These are phyloP conservation scores for Pseudisothecium myosuroides DNA, from an alignment of 225 moss, liverwort and hornwort genomes.

Conservation along the genomic window DNA sequence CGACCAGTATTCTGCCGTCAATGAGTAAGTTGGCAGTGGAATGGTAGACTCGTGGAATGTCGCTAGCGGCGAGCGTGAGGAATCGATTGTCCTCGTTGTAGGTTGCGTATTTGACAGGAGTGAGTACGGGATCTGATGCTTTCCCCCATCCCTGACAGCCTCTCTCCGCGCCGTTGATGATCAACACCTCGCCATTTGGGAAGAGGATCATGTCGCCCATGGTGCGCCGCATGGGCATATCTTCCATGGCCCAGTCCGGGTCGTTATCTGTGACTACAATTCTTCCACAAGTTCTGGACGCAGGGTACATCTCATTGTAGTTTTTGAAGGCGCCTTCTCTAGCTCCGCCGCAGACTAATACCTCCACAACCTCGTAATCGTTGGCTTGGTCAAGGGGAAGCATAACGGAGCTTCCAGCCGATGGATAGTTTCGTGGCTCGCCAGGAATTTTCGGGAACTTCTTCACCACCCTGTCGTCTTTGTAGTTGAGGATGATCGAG, in stretches of 20 bases:
- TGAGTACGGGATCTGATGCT: constrained; percentile 42
- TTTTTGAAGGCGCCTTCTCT: constrained; percentile 30
- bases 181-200: constrained; percentile 56
- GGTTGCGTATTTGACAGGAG: constrained; percentile 45
- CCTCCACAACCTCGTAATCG: constrained; percentile 13
- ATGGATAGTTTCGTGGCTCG: constrained; percentile 49
- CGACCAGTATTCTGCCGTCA: constrained; percentile 34
- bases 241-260: constrained; percentile 63
- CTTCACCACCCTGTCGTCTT: constrained; percentile 14
- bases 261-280: constrained; percentile 41
- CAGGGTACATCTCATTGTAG: constrained; percentile 13
- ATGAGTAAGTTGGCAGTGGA: constrained; percentile 37
- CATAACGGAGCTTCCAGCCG: constrained; percentile 40
- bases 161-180: constrained; percentile 72
- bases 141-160: constrained; percentile 68
- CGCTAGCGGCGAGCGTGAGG: background rate
- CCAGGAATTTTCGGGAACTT: constrained; percentile 36
- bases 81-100: constrained; percentile 7
- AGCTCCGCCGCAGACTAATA: constrained; percentile 59
- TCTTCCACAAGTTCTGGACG: constrained; percentile 61
- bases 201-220: constrained; percentile 95
- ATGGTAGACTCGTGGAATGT: constrained; percentile 34
- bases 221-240: constrained; percentile 54
- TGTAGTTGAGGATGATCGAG: constrained; percentile 35
- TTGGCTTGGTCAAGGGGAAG: constrained; percentile 19